Conservation (phyloP, 2,329 filamentous ascomycete species). For the Leptodontidium sp. region DNA sequence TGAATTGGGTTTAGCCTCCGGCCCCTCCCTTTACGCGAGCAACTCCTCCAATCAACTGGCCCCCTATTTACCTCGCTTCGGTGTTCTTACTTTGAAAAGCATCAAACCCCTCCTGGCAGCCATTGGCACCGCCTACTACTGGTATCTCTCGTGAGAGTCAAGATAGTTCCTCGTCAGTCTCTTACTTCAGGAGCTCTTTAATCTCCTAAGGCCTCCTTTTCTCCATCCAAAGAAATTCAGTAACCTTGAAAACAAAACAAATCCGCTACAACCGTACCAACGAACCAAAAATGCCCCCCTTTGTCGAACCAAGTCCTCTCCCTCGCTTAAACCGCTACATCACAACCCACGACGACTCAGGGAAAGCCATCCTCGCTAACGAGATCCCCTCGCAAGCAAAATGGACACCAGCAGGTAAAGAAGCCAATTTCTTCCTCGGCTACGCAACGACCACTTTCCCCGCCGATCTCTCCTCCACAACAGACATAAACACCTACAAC, state of each 20-base stretch:
- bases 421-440: constrained; percentile 41
- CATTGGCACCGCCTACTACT: too few species aligned
- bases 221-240: not conserved
- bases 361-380: constrained; percentile 37
- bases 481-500: constrained; percentile 35
- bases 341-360: constrained; percentile 34
- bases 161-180: too few species aligned
- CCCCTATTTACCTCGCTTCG: too few species aligned
- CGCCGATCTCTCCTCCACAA: constrained; percentile 25
- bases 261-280: not conserved
- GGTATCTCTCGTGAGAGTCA: too few species aligned
- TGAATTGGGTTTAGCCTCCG: not conserved
- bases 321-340: constrained; percentile 39
- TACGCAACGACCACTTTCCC: constrained; percentile 39
- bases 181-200: too few species aligned
- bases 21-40: not conserved
- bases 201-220: not conserved
- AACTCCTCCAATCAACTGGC: too few species aligned
- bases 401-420: constrained; percentile 32
- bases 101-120: too few species aligned
- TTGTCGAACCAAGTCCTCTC: constrained; percentile 26
- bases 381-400: constrained; percentile 25
- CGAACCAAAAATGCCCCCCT: not conserved
- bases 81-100: too few species aligned
- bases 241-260: not conserved